These are phyloP conservation scores for Fusarium guadeloupense DNA, from an alignment of 2,329 filamentous ascomycete genomes.

Conservation along the genomic window DNA sequence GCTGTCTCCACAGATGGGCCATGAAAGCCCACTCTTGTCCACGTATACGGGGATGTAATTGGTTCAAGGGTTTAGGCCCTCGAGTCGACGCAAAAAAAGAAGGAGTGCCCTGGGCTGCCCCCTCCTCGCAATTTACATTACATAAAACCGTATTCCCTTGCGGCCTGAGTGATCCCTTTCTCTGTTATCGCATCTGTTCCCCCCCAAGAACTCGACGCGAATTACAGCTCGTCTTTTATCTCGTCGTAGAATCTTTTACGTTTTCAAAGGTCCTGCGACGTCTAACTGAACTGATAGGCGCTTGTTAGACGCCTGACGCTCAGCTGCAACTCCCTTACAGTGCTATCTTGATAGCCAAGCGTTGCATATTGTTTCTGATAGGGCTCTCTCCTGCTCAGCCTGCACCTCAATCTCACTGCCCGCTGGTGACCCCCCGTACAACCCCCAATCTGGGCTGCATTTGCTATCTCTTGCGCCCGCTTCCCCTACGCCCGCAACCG, in stretches of 20 bases:
- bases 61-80: constrained; percentile 32
- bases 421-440: constrained; percentile 40
- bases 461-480: constrained; percentile 47
- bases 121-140: constrained; percentile 50
- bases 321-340: neutral
- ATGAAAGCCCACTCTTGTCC: constrained; percentile 9
- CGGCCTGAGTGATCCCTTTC: constrained; percentile 45
- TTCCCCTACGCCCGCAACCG: constrained; percentile 50
- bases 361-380: constrained; percentile 30
- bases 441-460: constrained; percentile 44
- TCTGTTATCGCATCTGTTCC: constrained; percentile 45
- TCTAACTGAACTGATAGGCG: constrained; percentile 41
- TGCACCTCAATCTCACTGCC: constrained; percentile 16
- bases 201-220: constrained; percentile 42
- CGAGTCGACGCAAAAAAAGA: constrained; percentile 32
- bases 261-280: constrained; percentile 42
- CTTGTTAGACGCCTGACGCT: constrained; percentile 41
- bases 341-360: constrained; percentile 32
- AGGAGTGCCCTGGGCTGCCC: constrained; percentile 39
- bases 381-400: constrained; percentile 1
- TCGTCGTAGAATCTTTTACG: constrained; percentile 46
- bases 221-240: constrained; percentile 47
- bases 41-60: constrained; percentile 22
- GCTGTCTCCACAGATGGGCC: constrained; percentile 28
- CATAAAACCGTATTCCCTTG: constrained; percentile 48